phyloP scores from a whole-genome alignment of 164 flowering plant species.

The Tetracentron sinense region DNA sequence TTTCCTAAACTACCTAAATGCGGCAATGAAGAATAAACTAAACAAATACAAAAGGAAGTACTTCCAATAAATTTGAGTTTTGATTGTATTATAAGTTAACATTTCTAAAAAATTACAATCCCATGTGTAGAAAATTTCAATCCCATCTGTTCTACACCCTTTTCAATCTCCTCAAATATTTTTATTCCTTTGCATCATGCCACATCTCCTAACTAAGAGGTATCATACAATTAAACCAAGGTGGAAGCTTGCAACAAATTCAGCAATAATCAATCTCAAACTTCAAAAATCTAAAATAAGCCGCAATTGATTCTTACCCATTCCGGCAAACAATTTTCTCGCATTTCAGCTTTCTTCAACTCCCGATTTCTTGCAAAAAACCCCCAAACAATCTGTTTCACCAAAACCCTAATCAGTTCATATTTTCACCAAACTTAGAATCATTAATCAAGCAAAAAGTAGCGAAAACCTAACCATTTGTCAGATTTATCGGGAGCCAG shows the following conservation, averaged over 20 bases:
- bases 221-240: no score
- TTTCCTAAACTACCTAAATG: no score
- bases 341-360: not conserved
- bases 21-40: no score
- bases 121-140: not conserved
- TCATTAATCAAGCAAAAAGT: not conserved
- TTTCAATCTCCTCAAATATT: not conserved
- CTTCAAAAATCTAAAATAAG: not conserved
- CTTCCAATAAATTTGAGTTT: no score
- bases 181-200: not conserved
- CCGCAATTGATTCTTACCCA: not conserved
- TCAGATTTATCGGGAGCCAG: conserved; percentile 7
- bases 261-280: not conserved
- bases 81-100: no score
- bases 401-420: not conserved
- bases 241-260: not conserved
- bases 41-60: no score
- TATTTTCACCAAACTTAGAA: not conserved
- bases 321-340: not conserved
- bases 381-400: not conserved
- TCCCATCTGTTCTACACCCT: not conserved
- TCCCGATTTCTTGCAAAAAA: not conserved
- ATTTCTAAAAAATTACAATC: no score
- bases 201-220: not conserved
- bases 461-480: conserved; percentile 4